phyloP scores from a whole-genome alignment of 2,329 filamentous ascomycete species.

The Talaromyces sp. region DNA sequence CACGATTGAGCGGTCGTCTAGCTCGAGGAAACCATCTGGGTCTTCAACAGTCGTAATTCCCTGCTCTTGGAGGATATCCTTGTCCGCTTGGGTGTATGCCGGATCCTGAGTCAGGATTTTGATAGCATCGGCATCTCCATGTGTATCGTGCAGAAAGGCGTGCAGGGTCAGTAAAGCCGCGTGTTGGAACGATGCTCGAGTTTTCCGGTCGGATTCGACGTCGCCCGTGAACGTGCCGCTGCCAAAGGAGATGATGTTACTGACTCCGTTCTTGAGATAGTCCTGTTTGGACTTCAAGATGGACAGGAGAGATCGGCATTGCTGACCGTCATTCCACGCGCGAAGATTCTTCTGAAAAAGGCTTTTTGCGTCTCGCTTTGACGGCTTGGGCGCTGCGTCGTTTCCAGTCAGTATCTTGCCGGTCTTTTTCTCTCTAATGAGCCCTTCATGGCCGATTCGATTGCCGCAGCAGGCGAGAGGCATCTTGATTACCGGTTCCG shows the following conservation, averaged over 20 bases:
- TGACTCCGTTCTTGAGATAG: neutral
- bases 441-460: neutral
- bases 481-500: neutral
- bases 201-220: neutral
- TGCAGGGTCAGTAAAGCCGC: conserved; percentile 1
- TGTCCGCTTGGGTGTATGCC: neutral
- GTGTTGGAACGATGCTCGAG: neutral
- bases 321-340: neutral
- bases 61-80: neutral
- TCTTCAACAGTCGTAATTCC: neutral
- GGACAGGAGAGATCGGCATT: neutral
- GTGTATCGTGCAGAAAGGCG: neutral
- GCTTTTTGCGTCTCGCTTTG: neutral
- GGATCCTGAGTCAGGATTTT: neutral
- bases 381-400: neutral
- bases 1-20: neutral
- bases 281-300: neutral
- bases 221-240: neutral
- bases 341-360: neutral
- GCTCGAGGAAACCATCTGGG: neutral
- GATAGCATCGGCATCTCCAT: neutral
- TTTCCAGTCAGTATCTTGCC: neutral
- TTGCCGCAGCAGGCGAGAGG: neutral
- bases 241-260: conserved; percentile 5
- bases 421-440: neutral